These are phyloP conservation scores for Phylloporus sp. DNA, from an alignment of 768 basidiomycete species.

Conservation along the genomic window DNA sequence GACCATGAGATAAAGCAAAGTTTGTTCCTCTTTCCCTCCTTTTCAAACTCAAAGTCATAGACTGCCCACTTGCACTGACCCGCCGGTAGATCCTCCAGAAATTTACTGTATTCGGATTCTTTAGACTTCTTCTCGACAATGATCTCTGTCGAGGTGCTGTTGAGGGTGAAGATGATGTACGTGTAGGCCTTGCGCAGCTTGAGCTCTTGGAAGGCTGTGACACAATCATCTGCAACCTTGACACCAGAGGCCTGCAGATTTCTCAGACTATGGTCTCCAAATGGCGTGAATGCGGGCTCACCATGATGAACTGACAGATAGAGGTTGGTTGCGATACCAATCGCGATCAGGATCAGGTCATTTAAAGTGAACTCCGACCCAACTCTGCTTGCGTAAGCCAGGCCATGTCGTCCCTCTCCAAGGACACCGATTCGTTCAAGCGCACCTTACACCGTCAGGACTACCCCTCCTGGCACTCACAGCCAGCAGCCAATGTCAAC, in stretches of 20 bases:
- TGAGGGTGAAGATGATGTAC: conserved; percentile 83
- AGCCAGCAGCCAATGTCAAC: conserved; percentile 82
- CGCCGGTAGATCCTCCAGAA: conserved; percentile 70
- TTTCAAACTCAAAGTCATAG: conserved; percentile 86
- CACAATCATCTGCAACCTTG: conserved; percentile 52
- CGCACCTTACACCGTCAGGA: conserved; percentile 59
- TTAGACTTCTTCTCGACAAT: conserved; percentile 63
- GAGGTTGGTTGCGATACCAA: conserved; percentile 20
- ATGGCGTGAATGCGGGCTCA: conserved; percentile 16
- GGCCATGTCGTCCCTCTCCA: conserved; percentile 62
- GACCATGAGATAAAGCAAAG: conserved; percentile 85
- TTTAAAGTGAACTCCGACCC: conserved; percentile 22
- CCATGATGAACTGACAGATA: conserved; percentile 29
- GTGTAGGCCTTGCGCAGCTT: conserved; percentile 55
- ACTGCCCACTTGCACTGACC: conserved; percentile 80
- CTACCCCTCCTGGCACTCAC: conserved; percentile 79
- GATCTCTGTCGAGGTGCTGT: conserved; percentile 59
- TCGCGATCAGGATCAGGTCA: conserved; percentile 19
- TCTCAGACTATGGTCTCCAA: neutral
- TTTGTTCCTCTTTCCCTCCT: conserved; percentile 80
- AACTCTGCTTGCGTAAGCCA: conserved; percentile 25
- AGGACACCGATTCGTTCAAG: conserved; percentile 72
- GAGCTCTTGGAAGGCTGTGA: conserved; percentile 9
- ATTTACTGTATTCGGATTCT: conserved; percentile 59
- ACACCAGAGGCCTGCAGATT: conserved; percentile 33